A percentile compares a stretch with the other conserved stretches of the same genome.
These are phyloP conservation scores for Phytophthora gonapodyides DNA, from an alignment of 352 stramenopile genomes.

Conservation along the genomic window DNA sequence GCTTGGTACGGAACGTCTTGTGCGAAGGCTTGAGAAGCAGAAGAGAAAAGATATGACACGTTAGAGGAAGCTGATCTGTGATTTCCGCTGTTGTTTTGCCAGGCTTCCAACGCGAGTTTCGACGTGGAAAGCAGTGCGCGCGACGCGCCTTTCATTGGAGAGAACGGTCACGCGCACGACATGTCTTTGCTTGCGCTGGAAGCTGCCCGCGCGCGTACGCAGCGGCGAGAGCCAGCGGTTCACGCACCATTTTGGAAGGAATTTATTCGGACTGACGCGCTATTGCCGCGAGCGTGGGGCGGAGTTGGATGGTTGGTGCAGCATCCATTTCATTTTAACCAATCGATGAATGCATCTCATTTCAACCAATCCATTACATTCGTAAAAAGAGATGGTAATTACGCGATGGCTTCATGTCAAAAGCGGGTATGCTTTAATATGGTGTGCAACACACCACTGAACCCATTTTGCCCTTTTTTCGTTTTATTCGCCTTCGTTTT, in stretches of 20 bases:
- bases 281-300: constrained; percentile 18
- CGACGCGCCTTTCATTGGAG: background rate
- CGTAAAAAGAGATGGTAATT: constrained; percentile 14
- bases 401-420: background rate
- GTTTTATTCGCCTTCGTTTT: no score
- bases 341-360: background rate
- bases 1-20: constrained; percentile 99
- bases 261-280: constrained; percentile 42
- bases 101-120: constrained; percentile 4
- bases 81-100: constrained; percentile 4
- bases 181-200: background rate
- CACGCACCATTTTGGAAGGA: constrained; percentile 52
- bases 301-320: no score
- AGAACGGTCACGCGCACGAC: background rate
- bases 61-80: constrained; percentile 3
- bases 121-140: background rate
- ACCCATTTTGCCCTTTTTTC: constrained; percentile 7
- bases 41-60: constrained; percentile 4
- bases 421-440: background rate
- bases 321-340: constrained; percentile 24
- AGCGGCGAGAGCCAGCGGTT: background rate
- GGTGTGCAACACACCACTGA: background rate
- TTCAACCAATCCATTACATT: no score
- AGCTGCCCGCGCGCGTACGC: background rate
- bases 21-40: constrained; percentile 92